Evolutionary conservation across 176 grass and related monocot genomes (phyloP).

Genomic region (Oryza coarctata): DNA sequence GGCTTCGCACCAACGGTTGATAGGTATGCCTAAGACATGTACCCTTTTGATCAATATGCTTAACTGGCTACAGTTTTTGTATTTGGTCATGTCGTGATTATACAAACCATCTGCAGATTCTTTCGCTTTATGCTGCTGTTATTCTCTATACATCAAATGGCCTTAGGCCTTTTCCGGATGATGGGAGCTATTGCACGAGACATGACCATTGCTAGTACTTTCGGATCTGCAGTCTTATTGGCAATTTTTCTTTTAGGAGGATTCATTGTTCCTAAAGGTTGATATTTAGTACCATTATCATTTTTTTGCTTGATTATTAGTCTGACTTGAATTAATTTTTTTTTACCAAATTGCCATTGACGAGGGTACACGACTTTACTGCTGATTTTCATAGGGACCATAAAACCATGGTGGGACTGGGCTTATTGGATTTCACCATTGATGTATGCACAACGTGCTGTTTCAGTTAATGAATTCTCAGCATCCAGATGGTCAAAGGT

Average conservation of each 20-base stretch:
- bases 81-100: not conserved
- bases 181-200: slow-evolving; percentile 73
- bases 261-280: slow-evolving; percentile 75
- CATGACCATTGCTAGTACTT: slow-evolving; percentile 61
- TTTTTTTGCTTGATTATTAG: not conserved
- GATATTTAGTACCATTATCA: not conserved
- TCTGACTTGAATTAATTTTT: not conserved
- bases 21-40: slow-evolving; percentile 32
- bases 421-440: slow-evolving; percentile 75
- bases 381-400: slow-evolving; percentile 27
- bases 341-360: not conserved
- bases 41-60: not conserved
- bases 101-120: slow-evolving; percentile 42
- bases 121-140: slow-evolving; percentile 65
- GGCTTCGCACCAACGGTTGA: slow-evolving; percentile 61
- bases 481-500: slow-evolving; percentile 62
- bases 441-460: slow-evolving; percentile 67
- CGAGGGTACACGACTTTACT: not conserved
- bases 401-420: slow-evolving; percentile 74
- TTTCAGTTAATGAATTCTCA: slow-evolving; percentile 77
- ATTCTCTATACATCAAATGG: slow-evolving; percentile 82
- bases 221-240: slow-evolving; percentile 58
- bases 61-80: not conserved
- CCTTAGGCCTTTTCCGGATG: slow-evolving; percentile 69
- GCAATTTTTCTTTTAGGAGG: slow-evolving; percentile 66